Conservation (phyloP, 208 protist genomes). For the Trichomonas vaginalis region DNA sequence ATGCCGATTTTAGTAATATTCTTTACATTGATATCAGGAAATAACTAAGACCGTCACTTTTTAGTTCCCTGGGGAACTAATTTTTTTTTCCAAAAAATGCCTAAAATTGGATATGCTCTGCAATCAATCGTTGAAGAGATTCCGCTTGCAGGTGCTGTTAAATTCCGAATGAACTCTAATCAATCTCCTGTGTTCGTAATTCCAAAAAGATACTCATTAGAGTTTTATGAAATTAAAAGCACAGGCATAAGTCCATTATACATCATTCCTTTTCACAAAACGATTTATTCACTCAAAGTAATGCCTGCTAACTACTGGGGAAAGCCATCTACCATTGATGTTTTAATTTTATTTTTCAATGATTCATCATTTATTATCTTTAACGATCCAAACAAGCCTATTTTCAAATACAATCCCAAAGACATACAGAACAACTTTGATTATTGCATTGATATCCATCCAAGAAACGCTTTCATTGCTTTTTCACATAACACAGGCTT, state of each 20-base stretch:
- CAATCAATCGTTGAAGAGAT: neutral
- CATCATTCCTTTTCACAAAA: neutral
- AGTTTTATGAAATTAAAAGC: neutral
- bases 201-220: neutral
- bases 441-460: neutral
- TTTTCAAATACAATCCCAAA: neutral
- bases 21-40: too few relatives aligned
- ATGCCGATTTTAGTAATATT: too few relatives aligned
- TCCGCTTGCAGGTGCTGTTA: neutral
- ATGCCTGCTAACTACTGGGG: neutral
- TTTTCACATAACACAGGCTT: neutral
- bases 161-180: neutral
- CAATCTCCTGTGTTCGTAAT: neutral
- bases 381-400: neutral
- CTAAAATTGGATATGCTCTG: neutral
- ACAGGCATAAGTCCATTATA: neutral
- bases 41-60: too few relatives aligned
- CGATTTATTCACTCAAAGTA: neutral
- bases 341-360: neutral
- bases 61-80: neutral
- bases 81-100: neutral
- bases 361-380: neutral
- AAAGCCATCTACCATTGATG: neutral
- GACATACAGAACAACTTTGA: neutral
- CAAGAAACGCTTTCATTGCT: neutral